Conservation (phyloP, 1,284 basidiomycete species). For the Somion occarium region DNA sequence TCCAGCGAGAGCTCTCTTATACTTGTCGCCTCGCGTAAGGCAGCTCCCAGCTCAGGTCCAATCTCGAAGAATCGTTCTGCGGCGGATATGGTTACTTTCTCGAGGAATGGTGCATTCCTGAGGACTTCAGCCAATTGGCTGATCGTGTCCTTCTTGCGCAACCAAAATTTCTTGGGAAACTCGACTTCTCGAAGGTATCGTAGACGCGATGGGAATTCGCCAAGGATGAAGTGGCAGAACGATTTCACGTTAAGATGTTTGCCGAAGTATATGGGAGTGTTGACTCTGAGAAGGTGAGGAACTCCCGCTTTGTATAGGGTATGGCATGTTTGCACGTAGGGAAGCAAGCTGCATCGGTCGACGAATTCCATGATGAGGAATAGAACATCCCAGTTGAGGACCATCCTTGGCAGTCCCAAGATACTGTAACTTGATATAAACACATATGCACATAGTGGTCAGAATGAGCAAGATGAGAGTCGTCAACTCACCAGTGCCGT, state of each 20-base stretch:
- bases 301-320: constrained; percentile 6
- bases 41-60: not conserved
- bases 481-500: too few relatives aligned
- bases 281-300: constrained; percentile 7
- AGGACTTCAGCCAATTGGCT: not conserved
- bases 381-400: constrained; percentile 13
- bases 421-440: too few relatives aligned
- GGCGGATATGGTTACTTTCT: not conserved
- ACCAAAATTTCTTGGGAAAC: not conserved
- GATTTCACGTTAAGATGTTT: constrained; percentile 5
- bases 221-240: constrained; percentile 7
- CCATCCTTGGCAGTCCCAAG: not conserved
- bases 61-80: not conserved
- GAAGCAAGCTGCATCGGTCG: constrained; percentile 8
- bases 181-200: constrained; percentile 9
- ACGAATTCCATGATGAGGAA: constrained; percentile 9
- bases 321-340: constrained; percentile 10
- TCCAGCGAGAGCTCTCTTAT: not conserved
- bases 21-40: not conserved
- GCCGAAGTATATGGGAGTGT: constrained; percentile 6
- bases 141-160: not conserved
- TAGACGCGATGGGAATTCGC: not conserved
- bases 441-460: too few relatives aligned
- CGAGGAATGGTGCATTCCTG: not conserved
- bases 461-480: too few relatives aligned